Evolutionary conservation across 2,329 filamentous ascomycete species (phyloP).

Genomic region (Colletotrichum nymphaeae): DNA sequence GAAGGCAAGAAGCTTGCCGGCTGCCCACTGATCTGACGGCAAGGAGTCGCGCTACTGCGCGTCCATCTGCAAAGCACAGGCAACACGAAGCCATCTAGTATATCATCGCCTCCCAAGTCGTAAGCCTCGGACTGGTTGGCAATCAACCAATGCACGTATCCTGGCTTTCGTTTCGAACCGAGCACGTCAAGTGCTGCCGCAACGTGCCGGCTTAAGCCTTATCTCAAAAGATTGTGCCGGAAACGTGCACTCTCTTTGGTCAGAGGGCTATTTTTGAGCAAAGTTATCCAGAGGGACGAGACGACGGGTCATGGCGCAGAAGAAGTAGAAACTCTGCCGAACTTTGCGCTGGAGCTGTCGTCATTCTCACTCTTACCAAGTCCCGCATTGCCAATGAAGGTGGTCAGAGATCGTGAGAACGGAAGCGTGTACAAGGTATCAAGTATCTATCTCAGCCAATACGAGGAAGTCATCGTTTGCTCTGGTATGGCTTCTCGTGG

Average conservation of each 20-base stretch:
- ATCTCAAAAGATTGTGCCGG: neutral
- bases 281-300: slow-evolving; percentile 17
- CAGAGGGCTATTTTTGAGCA: slow-evolving; percentile 15
- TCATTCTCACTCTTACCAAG: neutral
- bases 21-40: slow-evolving; percentile 15
- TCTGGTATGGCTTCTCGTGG: neutral
- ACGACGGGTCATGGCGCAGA: slow-evolving; percentile 26
- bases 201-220: slow-evolving; percentile 12
- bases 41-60: slow-evolving; percentile 17
- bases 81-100: slow-evolving; percentile 5
- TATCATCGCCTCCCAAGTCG: slow-evolving; percentile 8
- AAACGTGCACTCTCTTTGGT: neutral
- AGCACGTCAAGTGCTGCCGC: neutral
- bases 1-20: neutral
- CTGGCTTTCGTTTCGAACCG: neutral
- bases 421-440: neutral
- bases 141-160: neutral
- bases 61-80: slow-evolving; percentile 18
- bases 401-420: neutral
- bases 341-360: neutral
- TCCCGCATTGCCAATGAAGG: neutral
- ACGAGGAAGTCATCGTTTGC: too few species aligned
- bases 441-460: neutral
- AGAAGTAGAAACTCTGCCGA: slow-evolving; percentile 26
- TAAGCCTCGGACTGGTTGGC: neutral